A percentile compares a stretch with the other conserved stretches of the same genome.
phyloP scores from a whole-genome alignment of 2,329 filamentous ascomycete species.

The Fusarium sp. region DNA sequence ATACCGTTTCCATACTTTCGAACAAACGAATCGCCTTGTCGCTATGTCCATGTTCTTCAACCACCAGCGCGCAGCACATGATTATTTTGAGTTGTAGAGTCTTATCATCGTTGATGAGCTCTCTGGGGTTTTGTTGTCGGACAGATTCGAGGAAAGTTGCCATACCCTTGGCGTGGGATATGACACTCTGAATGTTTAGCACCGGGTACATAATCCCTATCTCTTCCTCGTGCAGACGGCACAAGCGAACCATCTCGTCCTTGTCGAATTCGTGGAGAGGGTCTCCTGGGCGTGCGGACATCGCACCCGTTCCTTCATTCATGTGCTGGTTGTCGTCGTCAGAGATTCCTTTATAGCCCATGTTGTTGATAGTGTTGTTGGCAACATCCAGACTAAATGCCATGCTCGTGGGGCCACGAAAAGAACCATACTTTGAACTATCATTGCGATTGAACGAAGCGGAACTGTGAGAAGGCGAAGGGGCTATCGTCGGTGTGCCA shows the following conservation, averaged over 20 bases:
- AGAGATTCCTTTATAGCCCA: conserved; percentile 80
- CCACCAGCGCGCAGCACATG: conserved; percentile 79
- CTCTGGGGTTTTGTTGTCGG: conserved; percentile 51
- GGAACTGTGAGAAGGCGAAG: conserved; percentile 59
- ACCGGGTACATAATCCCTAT: conserved; percentile 94
- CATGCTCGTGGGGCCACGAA: conserved; percentile 87
- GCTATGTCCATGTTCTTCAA: conserved; percentile 84
- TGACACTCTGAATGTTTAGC: conserved; percentile 77
- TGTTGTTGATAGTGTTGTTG: conserved; percentile 86
- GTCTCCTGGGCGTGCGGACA: conserved; percentile 64
- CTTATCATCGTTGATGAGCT: conserved; percentile 62
- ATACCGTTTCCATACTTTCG: conserved; percentile 77
- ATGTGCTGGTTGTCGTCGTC: conserved; percentile 70
- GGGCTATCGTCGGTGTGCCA: conserved; percentile 51
- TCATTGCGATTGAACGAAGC: conserved; percentile 56
- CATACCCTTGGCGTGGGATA: conserved; percentile 76
- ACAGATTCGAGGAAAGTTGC: conserved; percentile 76
- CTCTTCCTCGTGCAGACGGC: conserved; percentile 87
- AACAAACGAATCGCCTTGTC: conserved; percentile 79
- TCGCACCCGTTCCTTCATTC: conserved; percentile 39
- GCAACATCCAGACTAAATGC: conserved; percentile 89
- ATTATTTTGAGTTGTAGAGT: conserved; percentile 85
- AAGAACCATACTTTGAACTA: conserved; percentile 70
- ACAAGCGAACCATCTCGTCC: conserved; percentile 83
- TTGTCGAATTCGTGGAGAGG: conserved; percentile 83